Evolutionary conservation across 257 asterid species (phyloP).

Genomic region (Henckelia pumila): DNA sequence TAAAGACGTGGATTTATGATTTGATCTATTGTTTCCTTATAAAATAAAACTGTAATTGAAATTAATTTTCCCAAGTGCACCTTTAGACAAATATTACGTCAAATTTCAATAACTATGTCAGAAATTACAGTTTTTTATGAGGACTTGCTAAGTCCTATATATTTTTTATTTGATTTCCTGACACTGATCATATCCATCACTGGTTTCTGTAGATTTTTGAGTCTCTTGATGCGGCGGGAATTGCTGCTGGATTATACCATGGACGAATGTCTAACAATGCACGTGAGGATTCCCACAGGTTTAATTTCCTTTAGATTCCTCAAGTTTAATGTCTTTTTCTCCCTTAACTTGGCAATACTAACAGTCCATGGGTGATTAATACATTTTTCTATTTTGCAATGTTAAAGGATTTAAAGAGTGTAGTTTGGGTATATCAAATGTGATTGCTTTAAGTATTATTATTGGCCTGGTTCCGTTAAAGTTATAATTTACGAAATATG

Average conservation of each 20-base stretch:
- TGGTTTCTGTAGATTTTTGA: conserved; percentile 51
- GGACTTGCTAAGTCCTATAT: conserved; percentile 2
- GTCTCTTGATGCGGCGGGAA: conserved; percentile 53
- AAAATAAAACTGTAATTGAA: too few relatives aligned
- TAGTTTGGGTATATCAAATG: background rate
- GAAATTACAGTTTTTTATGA: background rate
- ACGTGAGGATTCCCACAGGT: conserved; percentile 89
- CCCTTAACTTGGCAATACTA: background rate
- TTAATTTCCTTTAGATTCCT: conserved; percentile 19
- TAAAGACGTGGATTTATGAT: too few relatives aligned
- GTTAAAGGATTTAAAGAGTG: conserved; percentile 16
- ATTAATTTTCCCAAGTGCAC: too few relatives aligned
- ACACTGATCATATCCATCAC: conserved; percentile 12
- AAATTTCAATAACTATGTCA: background rate
- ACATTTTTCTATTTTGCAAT: background rate
- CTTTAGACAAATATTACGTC: conserved; percentile 7
- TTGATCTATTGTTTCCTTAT: too few relatives aligned
- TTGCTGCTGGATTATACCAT: conserved; percentile 80
- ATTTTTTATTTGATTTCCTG: conserved; percentile 4
- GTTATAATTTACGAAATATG: conserved; percentile 11
- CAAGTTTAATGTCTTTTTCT: conserved; percentile 4
- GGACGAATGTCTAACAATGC: conserved; percentile 85
- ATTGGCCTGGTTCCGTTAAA: conserved; percentile 1
- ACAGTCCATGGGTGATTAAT: conserved; percentile 4
- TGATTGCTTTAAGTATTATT: conserved; percentile 8